A percentile compares a stretch with the other conserved stretches of the same genome.
Conservation (phyloP, 805 yeast genomes). For the Wickerhamiella parazyma region DNA sequence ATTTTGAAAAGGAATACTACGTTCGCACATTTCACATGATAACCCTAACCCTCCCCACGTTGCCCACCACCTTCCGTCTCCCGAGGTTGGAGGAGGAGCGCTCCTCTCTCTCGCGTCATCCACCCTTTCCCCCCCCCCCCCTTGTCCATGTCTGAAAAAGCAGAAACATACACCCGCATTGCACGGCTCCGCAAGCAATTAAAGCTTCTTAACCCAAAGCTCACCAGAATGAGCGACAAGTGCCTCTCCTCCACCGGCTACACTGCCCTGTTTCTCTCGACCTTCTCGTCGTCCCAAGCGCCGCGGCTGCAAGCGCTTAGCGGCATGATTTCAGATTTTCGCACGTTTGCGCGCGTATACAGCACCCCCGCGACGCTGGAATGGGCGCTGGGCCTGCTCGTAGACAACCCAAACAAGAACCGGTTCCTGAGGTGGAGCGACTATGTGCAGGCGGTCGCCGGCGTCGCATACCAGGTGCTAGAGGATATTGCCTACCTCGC, state of each 20-base stretch:
- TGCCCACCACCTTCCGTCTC: too few species aligned
- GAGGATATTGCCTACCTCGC: conserved; percentile 31
- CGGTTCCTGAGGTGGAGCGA: conserved; percentile 21
- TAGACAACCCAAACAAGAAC: conserved; percentile 23
- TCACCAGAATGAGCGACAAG: conserved; percentile 15
- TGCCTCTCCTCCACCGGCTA: conserved; percentile 22
- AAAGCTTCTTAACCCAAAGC: conserved; percentile 11
- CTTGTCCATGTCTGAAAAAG: neutral
- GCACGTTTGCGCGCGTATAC: conserved; percentile 29
- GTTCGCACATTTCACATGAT: too few species aligned
- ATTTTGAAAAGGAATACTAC: too few species aligned
- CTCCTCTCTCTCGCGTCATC: too few species aligned
- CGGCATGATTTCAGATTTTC: conserved; percentile 17
- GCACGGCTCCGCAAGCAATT: conserved; percentile 9
- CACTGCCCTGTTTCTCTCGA: conserved; percentile 19
- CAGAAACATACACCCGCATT: conserved; percentile 12
- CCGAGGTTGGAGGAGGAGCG: too few species aligned
- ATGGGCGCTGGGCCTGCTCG: conserved; percentile 26
- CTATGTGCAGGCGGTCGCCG: conserved; percentile 27
- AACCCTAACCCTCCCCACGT: too few species aligned
- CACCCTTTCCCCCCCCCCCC: neutral
- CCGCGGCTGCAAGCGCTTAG: conserved; percentile 11
- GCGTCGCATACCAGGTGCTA: conserved; percentile 28
- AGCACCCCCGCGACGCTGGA: conserved; percentile 26
- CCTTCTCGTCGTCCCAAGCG: conserved; percentile 11